Percentiles rank a stretch among this genome's conserved stretches.
Conservation (phyloP, 495 filamentous ascomycete species). For the Aspergillus baeticus region DNA sequence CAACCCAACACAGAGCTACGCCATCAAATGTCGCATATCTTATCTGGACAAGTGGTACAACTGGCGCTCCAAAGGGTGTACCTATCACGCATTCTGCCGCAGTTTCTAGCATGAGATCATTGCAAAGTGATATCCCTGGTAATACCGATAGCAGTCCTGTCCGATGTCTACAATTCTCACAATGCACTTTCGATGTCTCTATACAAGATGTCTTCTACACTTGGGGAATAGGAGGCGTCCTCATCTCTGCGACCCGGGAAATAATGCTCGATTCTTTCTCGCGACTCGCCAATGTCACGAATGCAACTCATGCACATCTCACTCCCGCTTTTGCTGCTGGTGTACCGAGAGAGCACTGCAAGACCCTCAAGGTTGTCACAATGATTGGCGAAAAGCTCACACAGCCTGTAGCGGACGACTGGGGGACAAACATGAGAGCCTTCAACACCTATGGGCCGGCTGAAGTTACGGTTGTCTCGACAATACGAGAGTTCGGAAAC, state of each 20-base stretch:
- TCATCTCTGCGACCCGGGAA: slow-evolving; percentile 32
- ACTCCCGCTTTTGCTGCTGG: slow-evolving; percentile 38
- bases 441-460: slow-evolving; percentile 42
- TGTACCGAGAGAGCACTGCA: slow-evolving; percentile 27
- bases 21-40: slow-evolving; percentile 58
- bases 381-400: slow-evolving; percentile 96
- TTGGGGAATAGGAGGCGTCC: slow-evolving; percentile 34
- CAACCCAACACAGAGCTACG: slow-evolving; percentile 12
- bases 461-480: slow-evolving; percentile 37
- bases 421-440: slow-evolving; percentile 31
- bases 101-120: slow-evolving; percentile 31
- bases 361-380: slow-evolving; percentile 69
- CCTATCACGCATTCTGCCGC: slow-evolving; percentile 37
- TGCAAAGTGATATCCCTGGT: slow-evolving; percentile 29
- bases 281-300: slow-evolving; percentile 28
- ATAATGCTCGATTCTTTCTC: slow-evolving; percentile 37
- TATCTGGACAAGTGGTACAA: slow-evolving; percentile 84
- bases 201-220: slow-evolving; percentile 43
- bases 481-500: slow-evolving; percentile 31
- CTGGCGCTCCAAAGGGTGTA: slow-evolving; percentile 73
- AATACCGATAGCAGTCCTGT: slow-evolving; percentile 23
- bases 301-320: slow-evolving; percentile 39
- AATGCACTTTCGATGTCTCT: slow-evolving; percentile 39
- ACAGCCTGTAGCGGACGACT: slow-evolving; percentile 38
- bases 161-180: slow-evolving; percentile 39